These are phyloP conservation scores for Leptoxyphium fumago DNA, from an alignment of 2,329 filamentous ascomycete species.

Conservation along the genomic window DNA sequence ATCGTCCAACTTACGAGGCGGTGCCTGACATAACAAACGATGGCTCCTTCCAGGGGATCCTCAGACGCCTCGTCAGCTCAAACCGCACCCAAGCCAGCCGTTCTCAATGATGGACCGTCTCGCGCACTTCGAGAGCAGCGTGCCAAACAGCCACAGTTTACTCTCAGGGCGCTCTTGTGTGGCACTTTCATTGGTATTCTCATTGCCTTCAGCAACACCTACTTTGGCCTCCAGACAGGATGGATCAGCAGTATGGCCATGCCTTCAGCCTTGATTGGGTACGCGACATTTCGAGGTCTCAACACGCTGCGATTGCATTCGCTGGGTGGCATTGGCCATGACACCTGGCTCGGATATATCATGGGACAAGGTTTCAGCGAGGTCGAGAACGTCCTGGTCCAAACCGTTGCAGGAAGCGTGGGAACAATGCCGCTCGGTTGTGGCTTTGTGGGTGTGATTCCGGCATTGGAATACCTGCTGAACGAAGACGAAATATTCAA, in stretches of 20 bases:
- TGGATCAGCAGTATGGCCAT: slow-evolving; percentile 87
- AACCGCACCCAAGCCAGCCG: not conserved
- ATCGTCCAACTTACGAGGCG: not conserved
- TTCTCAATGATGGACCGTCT: not conserved
- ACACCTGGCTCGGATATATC: slow-evolving; percentile 5
- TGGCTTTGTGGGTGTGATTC: slow-evolving; percentile 88
- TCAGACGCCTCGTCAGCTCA: not conserved
- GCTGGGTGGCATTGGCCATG: not conserved
- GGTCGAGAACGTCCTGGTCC: slow-evolving; percentile 90
- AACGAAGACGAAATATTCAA: slow-evolving; percentile 46
- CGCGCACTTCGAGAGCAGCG: not conserved
- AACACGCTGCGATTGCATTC: slow-evolving; percentile 29
- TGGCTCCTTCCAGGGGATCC: not conserved
- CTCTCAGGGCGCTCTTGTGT: slow-evolving; percentile 60
- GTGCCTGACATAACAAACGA: not conserved
- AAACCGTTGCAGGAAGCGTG: slow-evolving; percentile 88
- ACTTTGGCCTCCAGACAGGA: slow-evolving; percentile 89
- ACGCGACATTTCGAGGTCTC: slow-evolving; percentile 77
- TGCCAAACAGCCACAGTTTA: slow-evolving; percentile 45
- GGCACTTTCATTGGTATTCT: slow-evolving; percentile 75
- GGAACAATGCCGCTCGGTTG: slow-evolving; percentile 94
- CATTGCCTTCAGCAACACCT: slow-evolving; percentile 95
- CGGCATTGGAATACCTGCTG: slow-evolving; percentile 78
- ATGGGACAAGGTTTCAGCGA: slow-evolving; percentile 59
- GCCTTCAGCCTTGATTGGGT: slow-evolving; percentile 87